phyloP scores from a whole-genome alignment of 331 rosid genomes.

The Pyrus hybrid region DNA sequence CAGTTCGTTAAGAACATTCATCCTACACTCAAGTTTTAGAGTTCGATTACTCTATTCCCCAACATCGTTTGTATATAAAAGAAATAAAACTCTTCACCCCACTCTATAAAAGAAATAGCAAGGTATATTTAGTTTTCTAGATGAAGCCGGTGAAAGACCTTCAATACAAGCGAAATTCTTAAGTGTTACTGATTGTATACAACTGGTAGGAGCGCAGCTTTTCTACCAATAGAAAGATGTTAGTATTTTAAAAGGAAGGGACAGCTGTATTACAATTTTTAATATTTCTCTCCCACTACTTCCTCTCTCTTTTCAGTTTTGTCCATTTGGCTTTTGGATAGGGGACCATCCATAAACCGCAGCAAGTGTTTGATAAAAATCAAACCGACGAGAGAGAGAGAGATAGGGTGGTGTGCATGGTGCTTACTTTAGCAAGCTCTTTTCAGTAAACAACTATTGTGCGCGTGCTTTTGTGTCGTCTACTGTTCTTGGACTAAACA shows the following conservation, averaged over 20 bases:
- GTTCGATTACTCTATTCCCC: too few relatives aligned
- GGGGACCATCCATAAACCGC: background rate
- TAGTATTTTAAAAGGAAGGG: background rate
- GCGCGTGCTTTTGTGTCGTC: slow-evolving; percentile 22
- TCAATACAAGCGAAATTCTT: too few relatives aligned
- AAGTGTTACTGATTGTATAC: background rate
- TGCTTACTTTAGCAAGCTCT: slow-evolving; percentile 11
- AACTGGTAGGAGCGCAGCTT: too few relatives aligned
- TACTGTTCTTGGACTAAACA: background rate
- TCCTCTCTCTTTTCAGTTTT: background rate
- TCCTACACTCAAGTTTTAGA: too few relatives aligned
- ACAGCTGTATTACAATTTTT: background rate
- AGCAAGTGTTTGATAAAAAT: too few relatives aligned
- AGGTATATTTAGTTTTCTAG: too few relatives aligned
- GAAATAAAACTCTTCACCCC: too few relatives aligned
- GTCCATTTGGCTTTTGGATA: background rate
- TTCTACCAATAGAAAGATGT: background rate
- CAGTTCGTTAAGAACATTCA: too few relatives aligned
- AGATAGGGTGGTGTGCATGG: background rate
- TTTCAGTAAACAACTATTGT: background rate
- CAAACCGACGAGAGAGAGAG: background rate
- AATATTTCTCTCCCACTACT: background rate
- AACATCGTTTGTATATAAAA: too few relatives aligned
- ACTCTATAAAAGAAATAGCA: too few relatives aligned
- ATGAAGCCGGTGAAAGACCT: too few relatives aligned